phyloP scores from a whole-genome alignment of 306 rosid genomes.

The Begonia fuchsioides region DNA sequence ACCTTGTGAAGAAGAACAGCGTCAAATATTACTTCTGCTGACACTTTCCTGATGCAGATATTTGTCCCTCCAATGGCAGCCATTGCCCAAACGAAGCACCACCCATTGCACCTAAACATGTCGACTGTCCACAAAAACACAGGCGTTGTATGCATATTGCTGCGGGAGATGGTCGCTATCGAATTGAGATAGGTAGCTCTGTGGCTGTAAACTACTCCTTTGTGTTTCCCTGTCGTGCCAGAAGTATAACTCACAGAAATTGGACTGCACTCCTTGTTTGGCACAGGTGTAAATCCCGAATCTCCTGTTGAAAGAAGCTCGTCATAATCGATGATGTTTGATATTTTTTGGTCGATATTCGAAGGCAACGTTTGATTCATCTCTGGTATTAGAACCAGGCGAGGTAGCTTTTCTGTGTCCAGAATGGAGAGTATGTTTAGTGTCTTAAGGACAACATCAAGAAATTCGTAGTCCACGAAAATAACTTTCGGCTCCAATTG shows the following conservation, averaged over 20 bases:
- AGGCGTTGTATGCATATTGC: constrained; percentile 18
- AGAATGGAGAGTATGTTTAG: constrained; percentile 14
- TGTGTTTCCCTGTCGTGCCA: constrained; percentile 71
- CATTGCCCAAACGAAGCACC: constrained; percentile 78
- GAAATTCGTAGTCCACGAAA: constrained; percentile 40
- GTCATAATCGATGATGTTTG: constrained; percentile 22
- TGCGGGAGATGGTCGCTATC: constrained; percentile 30
- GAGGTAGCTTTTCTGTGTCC: constrained; percentile 29
- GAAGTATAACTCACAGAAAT: constrained; percentile 77
- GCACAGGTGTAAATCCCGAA: constrained; percentile 16
- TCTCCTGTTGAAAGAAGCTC: constrained; percentile 19
- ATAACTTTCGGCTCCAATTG: constrained; percentile 45
- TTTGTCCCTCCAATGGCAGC: constrained; percentile 75
- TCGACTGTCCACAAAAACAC: constrained; percentile 90
- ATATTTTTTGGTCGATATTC: constrained; percentile 1
- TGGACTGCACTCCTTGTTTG: constrained; percentile 38
- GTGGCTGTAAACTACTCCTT: constrained; percentile 72
- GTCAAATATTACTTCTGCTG: constrained; percentile 34
- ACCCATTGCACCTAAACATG: constrained; percentile 89
- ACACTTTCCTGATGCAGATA: constrained; percentile 31
- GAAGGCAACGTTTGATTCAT: constrained; percentile 10
- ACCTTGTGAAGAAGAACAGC: constrained; percentile 39
- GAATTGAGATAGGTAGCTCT: constrained; percentile 60
- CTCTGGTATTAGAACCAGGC: constrained; percentile 32
- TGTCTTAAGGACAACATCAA: constrained; percentile 31